Percentiles rank a stretch among this genome's conserved stretches.
phyloP scores from a whole-genome alignment of 345 rosid species.

The Eucalyptus caleyi region DNA sequence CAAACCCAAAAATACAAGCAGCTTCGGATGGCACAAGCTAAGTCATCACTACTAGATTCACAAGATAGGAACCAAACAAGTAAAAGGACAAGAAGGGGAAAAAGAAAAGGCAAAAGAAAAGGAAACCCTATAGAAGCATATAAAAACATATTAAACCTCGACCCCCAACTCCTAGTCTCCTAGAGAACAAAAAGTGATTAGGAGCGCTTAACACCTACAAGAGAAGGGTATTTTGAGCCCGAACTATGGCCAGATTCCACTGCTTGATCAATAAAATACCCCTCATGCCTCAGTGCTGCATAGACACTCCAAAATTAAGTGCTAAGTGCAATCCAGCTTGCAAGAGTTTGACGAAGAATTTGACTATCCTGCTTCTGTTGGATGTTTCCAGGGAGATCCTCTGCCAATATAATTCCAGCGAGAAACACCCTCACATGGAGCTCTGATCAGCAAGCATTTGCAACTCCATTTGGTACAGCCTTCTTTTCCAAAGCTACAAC shows the following conservation, averaged over 20 bases:
- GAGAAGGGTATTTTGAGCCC: neutral
- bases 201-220: neutral
- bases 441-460: conserved; percentile 1
- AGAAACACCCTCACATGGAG: neutral
- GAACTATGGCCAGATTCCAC: neutral
- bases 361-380: neutral
- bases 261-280: neutral
- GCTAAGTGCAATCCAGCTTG: neutral
- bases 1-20: neutral
- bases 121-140: neutral
- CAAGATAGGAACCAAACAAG: neutral
- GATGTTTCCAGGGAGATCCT: neutral
- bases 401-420: neutral
- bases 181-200: neutral
- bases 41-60: neutral
- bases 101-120: neutral
- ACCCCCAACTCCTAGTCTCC: neutral
- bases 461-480: neutral
- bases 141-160: neutral
- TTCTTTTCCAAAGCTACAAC: neutral
- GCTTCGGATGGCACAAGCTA: neutral
- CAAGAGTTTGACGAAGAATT: neutral
- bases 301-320: neutral
- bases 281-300: neutral
- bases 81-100: neutral